Evolutionary conservation across 148 eudicot species (phyloP).

Genomic region (Fagopyrum tataricum): DNA sequence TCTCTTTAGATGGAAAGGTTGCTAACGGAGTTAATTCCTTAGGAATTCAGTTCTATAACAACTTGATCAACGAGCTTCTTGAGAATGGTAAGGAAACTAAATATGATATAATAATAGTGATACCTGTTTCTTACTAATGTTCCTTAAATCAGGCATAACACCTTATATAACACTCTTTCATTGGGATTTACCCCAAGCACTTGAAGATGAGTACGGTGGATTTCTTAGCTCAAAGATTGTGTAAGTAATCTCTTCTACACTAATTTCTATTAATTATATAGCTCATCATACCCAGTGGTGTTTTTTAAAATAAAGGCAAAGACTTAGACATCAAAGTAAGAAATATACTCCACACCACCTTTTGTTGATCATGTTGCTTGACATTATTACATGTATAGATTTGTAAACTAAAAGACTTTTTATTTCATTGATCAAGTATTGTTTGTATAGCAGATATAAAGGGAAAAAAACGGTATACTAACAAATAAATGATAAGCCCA

Average conservation of each 20-base stretch:
- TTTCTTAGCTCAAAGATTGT: constrained; percentile 1
- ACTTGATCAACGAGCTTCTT: constrained; percentile 4
- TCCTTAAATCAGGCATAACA: constrained; percentile 11
- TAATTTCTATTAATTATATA: background rate
- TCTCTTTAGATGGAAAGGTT: background rate
- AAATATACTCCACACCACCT: too few relatives aligned
- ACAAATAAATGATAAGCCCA: too few relatives aligned
- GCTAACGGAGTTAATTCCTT: background rate
- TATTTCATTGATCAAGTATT: too few relatives aligned
- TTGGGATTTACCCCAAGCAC: constrained; percentile 17
- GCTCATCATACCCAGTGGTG: constrained; percentile 5
- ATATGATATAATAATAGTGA: background rate
- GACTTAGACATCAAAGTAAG: too few relatives aligned
- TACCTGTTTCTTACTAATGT: background rate
- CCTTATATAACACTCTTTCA: constrained; percentile 15
- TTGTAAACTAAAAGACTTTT: too few relatives aligned
- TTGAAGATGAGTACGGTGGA: constrained; percentile 19
- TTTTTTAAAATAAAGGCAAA: too few relatives aligned
- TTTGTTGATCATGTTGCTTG: too few relatives aligned
- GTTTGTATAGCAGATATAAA: too few relatives aligned
- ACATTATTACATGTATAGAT: too few relatives aligned
- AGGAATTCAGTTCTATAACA: constrained; percentile 8
- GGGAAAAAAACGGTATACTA: too few relatives aligned
- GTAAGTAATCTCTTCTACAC: constrained; percentile 6
- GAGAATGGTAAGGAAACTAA: constrained; percentile 2